Evolutionary conservation across 1,139 yeast species (phyloP), one percentile per base, ranked within the genome.

Genomic region (Wickerhamomyces sp.): DNA sequence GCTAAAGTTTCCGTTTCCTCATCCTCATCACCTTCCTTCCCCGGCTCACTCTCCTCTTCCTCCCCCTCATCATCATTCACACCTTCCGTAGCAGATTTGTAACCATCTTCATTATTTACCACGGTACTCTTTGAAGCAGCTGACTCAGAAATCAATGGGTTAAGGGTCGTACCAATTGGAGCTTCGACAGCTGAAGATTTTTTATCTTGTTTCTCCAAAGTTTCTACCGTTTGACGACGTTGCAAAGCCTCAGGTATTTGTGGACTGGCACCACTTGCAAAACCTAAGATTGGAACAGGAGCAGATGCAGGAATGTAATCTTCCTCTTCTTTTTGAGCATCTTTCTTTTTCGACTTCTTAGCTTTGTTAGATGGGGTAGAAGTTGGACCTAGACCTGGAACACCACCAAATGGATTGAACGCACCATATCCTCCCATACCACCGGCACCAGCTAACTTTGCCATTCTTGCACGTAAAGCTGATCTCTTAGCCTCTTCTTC

Each of bases 401-500:
- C 75, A 62, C 53, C 64, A 38, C 67, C 65, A 58, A 71, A 63
- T 33, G 81, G 81, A 47, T 72, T 59, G 37, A 72, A 69, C 62
- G 79, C 77, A 4, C 85, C 86, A 70, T 77, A 74, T 2, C 86
- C 87, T 70, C 80, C 76, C 78, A 81, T 78, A 24, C 91, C 91
- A 61, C 82, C 93, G 55, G 94, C 81, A 12, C 95, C 96, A 0
- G 97, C 85, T 18, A 93, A 73, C 51, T 83, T 87, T 15, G 99
- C 98, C 96, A 91, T 91, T 46, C 97, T 75, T 48, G 86, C 96
- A 23, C 95, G 81, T 38, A 91, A 68, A 13, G 80, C 87, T 39
- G 83, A 73, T 51, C 94, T 75, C 42, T 82, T 76, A 14, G 81
- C 68, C 46, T 87, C 96, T 55, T 88, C 97, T 31, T 79, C 82